Evolutionary conservation across 1,139 yeast genomes (phyloP).

Genomic region (Suhomyces anneliseae): DNA sequence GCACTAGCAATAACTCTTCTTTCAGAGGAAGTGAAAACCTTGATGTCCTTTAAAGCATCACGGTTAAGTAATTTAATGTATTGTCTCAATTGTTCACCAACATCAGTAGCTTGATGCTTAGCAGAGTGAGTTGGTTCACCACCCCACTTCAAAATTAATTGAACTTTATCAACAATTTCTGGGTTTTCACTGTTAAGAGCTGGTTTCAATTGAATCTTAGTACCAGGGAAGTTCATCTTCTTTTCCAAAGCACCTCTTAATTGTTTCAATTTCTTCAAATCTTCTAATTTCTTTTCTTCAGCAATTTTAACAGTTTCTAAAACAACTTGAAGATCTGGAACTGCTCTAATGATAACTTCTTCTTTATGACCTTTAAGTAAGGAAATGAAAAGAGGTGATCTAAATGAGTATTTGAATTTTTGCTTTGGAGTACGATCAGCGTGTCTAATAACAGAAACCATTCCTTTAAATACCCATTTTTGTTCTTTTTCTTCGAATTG

Average conservation of each 20-base stretch:
- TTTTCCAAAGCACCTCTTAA: constrained; percentile 82
- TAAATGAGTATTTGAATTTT: constrained; percentile 93
- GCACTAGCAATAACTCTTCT: constrained; percentile 94
- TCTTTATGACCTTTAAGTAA: constrained; percentile 91
- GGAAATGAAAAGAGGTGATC: constrained; percentile 81
- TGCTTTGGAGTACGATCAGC: constrained; percentile 99
- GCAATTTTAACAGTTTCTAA: constrained; percentile 84
- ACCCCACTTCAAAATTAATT: constrained; percentile 96
- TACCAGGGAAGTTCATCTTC: constrained; percentile 90
- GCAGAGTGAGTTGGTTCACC: constrained; percentile 99
- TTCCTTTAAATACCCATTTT: constrained; percentile 95
- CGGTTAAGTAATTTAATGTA: constrained; percentile 84
- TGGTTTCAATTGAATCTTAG: constrained; percentile 94
- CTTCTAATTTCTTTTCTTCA: constrained; percentile 75
- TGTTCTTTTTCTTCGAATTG: constrained; percentile 79
- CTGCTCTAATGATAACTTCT: constrained; percentile 92
- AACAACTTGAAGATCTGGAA: constrained; percentile 81
- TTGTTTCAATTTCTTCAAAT: constrained; percentile 69
- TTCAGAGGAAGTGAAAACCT: constrained; percentile 88
- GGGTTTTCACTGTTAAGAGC: constrained; percentile 61
- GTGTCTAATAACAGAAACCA: constrained; percentile 89
- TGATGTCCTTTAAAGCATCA: constrained; percentile 79
- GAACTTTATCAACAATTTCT: constrained; percentile 85
- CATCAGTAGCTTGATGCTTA: constrained; percentile 86
- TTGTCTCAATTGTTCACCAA: constrained; percentile 94